These are phyloP conservation scores for Blastobotrys apis DNA, from an alignment of 1,139 yeast genomes.

Conservation along the genomic window DNA sequence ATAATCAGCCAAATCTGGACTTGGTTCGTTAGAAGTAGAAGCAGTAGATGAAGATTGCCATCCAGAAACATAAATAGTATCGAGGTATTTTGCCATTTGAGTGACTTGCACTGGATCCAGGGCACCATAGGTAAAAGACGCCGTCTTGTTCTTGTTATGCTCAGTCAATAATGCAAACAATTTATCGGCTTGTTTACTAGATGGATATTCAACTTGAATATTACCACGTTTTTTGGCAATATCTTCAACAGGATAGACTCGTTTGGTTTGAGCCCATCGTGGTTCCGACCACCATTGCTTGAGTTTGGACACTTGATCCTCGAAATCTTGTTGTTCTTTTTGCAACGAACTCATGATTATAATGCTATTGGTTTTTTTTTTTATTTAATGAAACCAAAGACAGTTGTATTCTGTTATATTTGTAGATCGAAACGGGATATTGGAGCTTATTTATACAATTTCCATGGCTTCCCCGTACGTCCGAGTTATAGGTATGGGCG, in stretches of 20 bases:
- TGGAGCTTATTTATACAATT: no score
- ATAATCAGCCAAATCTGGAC: slow-evolving; percentile 97
- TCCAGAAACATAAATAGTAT: slow-evolving; percentile 89
- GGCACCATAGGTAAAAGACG: slow-evolving; percentile 91
- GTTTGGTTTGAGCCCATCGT: slow-evolving; percentile 84
- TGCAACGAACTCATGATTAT: slow-evolving; percentile 1
- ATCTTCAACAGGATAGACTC: slow-evolving; percentile 85
- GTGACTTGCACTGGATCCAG: slow-evolving; percentile 94
- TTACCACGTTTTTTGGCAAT: slow-evolving; percentile 88
- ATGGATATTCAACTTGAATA: slow-evolving; percentile 62
- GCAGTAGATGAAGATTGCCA: slow-evolving; percentile 99
- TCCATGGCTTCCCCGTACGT: no score
- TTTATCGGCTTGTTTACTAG: slow-evolving; percentile 79
- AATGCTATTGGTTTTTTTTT: not conserved
- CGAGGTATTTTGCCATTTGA: slow-evolving; percentile 94
- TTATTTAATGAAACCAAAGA: no score
- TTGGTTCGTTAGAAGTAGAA: slow-evolving; percentile 94
- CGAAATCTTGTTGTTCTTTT: slow-evolving; percentile 51
- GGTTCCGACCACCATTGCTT: slow-evolving; percentile 90
- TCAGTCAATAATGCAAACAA: slow-evolving; percentile 62
- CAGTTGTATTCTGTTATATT: no score
- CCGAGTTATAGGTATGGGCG: no score
- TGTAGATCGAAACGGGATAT: no score
- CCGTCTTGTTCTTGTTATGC: slow-evolving; percentile 71
- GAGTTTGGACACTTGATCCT: slow-evolving; percentile 66